These are phyloP conservation scores for Houttuynia cordata DNA, from an alignment of 164 flowering plant genomes.

Conservation along the genomic window DNA sequence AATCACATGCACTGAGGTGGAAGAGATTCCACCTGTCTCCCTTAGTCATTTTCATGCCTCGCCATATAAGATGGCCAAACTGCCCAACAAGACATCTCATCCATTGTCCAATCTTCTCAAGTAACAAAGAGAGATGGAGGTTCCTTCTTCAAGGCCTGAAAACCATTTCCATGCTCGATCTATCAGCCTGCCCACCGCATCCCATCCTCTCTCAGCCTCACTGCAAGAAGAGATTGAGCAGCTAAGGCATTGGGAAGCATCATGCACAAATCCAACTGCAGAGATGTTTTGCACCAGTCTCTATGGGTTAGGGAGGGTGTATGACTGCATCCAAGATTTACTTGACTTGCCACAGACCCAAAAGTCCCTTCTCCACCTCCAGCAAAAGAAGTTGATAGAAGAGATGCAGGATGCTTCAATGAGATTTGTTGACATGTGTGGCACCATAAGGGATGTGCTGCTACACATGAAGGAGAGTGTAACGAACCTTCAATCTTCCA, in stretches of 20 bases:
- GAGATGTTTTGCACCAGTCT: neutral
- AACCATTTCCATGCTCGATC: slow-evolving; percentile 8
- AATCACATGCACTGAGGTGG: too few relatives aligned
- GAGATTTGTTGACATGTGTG: slow-evolving; percentile 30
- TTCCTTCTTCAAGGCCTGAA: slow-evolving; percentile 1
- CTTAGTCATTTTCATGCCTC: too few relatives aligned
- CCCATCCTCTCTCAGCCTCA: slow-evolving; percentile 1
- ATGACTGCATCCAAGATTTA: slow-evolving; percentile 12
- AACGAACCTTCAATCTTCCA: slow-evolving; percentile 14
- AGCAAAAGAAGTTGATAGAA: slow-evolving; percentile 17
- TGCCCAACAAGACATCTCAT: neutral
- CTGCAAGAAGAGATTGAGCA: slow-evolving; percentile 3
- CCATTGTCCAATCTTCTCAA: too few relatives aligned
- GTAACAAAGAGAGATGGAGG: neutral
- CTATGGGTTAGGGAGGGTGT: slow-evolving; percentile 6
- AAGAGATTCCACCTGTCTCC: too few relatives aligned
- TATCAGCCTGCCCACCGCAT: slow-evolving; percentile 7
- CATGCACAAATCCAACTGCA: neutral
- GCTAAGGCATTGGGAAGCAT: too few relatives aligned
- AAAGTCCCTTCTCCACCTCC: slow-evolving; percentile 4
- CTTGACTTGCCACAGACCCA: slow-evolving; percentile 15
- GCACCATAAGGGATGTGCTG: slow-evolving; percentile 16
- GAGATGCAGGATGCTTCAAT: too few relatives aligned
- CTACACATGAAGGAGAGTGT: slow-evolving; percentile 18
- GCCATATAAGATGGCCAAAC: too few relatives aligned